Percentiles rank a stretch among this genome's conserved stretches.
Conservation (phyloP, 2,329 filamentous ascomycete species). For the Trichoderma endophyticum region DNA sequence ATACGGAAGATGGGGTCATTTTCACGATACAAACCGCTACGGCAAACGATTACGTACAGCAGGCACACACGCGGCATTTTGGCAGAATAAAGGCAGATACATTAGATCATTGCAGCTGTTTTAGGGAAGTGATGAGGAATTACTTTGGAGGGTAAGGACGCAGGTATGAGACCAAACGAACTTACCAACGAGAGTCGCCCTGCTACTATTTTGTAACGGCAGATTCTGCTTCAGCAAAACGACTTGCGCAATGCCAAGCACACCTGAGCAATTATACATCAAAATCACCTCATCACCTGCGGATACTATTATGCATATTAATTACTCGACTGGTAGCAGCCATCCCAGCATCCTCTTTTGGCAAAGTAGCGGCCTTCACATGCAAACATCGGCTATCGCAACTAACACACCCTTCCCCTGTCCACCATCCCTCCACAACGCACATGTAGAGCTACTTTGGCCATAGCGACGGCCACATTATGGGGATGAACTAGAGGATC, state of each 20-base stretch:
- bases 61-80: neutral
- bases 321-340: neutral
- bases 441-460: neutral
- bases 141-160: neutral
- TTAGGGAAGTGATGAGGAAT: neutral
- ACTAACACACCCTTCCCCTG: neutral
- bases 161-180: neutral
- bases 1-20: neutral
- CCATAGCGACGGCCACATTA: neutral
- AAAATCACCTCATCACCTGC: slow-evolving; percentile 1
- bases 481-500: neutral
- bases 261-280: neutral
- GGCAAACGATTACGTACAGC: neutral
- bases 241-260: neutral
- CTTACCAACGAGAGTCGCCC: neutral
- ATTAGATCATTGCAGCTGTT: neutral
- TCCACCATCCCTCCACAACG: neutral
- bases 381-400: neutral
- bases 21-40: neutral
- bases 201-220: neutral
- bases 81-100: neutral
- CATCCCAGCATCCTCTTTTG: neutral
- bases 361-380: neutral
- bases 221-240: neutral
- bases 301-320: neutral